These are phyloP conservation scores for Talaromyces thailandensis DNA, from an alignment of 495 filamentous ascomycete genomes.

Conservation along the genomic window DNA sequence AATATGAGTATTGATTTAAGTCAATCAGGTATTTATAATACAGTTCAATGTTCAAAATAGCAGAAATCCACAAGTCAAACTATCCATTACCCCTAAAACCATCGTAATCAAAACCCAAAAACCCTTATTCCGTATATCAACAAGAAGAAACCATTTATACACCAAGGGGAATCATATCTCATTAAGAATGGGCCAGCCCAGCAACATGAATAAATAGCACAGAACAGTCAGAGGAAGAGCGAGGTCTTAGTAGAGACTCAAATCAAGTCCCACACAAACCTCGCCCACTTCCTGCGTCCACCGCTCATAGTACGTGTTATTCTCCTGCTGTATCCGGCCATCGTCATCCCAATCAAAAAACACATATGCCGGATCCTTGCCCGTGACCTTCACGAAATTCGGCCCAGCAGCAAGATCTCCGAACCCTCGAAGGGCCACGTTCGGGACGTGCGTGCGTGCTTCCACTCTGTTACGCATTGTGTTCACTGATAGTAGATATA, in stretches of 20 bases:
- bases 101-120: background rate
- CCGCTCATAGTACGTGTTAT: conserved; percentile 29
- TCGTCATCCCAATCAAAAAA: conserved; percentile 34
- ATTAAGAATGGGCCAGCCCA: conserved; percentile 3
- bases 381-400: conserved; percentile 4
- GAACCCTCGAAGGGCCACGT: conserved; percentile 27
- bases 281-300: conserved; percentile 30
- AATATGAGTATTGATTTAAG: background rate
- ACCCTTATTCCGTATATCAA: background rate
- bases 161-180: background rate
- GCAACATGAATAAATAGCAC: background rate
- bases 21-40: background rate
- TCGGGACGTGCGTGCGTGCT: conserved; percentile 34
- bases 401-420: conserved; percentile 25
- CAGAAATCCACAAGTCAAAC: background rate
- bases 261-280: conserved; percentile 29
- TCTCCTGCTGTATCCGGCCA: conserved; percentile 23
- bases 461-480: conserved; percentile 28
- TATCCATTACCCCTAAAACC: background rate
- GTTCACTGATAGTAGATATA: conserved; percentile 36
- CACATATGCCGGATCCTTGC: conserved; percentile 29
- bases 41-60: background rate
- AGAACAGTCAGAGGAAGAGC: background rate
- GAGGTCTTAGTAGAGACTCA: conserved; percentile 8
- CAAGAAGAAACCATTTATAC: background rate